These are phyloP conservation scores for Castanea mollissima DNA, from an alignment of 306 rosid genomes.

Conservation along the genomic window DNA sequence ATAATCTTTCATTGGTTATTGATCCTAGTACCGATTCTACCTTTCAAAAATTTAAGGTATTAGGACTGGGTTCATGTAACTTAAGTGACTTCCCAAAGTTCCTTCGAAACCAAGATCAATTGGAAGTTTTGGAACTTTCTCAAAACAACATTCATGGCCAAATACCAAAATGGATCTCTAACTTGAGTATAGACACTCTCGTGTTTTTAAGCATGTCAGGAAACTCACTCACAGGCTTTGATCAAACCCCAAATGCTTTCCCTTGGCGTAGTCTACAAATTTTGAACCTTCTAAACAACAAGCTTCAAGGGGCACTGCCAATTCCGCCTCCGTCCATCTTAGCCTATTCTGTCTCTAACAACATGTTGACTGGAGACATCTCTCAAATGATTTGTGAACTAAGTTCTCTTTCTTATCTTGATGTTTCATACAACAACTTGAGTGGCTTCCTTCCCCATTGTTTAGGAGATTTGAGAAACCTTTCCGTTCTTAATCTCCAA, in stretches of 20 bases:
- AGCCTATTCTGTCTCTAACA: rapidly evolving
- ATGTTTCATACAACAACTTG: not conserved
- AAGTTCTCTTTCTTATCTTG: not conserved
- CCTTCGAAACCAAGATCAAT: not conserved
- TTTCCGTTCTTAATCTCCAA: not conserved
- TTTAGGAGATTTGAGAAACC: not conserved
- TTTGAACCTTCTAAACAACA: not conserved
- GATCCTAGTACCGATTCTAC: not conserved
- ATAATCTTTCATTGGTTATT: not conserved
- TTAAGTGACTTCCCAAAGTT: not conserved
- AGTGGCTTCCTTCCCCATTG: not conserved
- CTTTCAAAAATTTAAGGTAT: no score
- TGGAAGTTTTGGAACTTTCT: no score
- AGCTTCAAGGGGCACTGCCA: not conserved
- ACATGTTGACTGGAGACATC: not conserved
- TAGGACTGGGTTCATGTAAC: not conserved
- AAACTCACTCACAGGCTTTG: not conserved
- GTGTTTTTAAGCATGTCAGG: rapidly evolving
- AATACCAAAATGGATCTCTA: no score
- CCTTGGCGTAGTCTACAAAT: no score
- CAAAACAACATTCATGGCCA: no score
- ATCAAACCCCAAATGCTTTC: not conserved
- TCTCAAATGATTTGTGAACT: not conserved
- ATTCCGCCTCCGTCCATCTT: not conserved
- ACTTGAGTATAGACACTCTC: no score